Conservation (phyloP, 495 filamentous ascomycete species). For the Xylaria venustula region DNA sequence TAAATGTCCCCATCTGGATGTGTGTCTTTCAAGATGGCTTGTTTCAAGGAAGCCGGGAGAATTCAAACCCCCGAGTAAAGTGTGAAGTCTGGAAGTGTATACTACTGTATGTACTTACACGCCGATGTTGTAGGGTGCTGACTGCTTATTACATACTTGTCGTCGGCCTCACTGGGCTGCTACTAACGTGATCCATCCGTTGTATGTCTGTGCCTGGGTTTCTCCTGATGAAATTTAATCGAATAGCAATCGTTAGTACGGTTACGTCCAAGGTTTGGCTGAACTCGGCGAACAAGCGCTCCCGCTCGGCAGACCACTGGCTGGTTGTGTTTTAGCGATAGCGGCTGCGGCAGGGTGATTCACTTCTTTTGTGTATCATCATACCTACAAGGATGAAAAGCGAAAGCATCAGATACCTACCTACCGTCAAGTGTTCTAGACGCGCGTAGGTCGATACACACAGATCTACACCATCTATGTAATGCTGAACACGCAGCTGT, state of each 20-base stretch:
- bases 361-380: not conserved
- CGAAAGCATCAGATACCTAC: not conserved
- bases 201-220: not conserved
- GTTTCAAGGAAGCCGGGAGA: not conserved
- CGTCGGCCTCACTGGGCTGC: not conserved
- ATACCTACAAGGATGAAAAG: not conserved
- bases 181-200: not conserved
- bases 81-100: not conserved
- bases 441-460: constrained; percentile 6
- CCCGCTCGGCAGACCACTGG: not conserved
- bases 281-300: not conserved
- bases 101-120: not conserved
- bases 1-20: too few species aligned
- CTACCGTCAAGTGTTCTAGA: not conserved
- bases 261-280: not conserved
- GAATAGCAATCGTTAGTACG: not conserved
- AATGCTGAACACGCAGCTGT: not conserved
- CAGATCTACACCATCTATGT: not conserved
- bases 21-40: constrained; percentile 1
- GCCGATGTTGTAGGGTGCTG: too few species aligned
- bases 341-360: constrained; percentile 1
- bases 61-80: not conserved
- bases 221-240: too few species aligned
- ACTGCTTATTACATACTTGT: too few species aligned
- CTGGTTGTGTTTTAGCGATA: not conserved